Evolutionary conservation across 352 stramenopile species (phyloP).

Genomic region (Globisporangium spiculum): DNA sequence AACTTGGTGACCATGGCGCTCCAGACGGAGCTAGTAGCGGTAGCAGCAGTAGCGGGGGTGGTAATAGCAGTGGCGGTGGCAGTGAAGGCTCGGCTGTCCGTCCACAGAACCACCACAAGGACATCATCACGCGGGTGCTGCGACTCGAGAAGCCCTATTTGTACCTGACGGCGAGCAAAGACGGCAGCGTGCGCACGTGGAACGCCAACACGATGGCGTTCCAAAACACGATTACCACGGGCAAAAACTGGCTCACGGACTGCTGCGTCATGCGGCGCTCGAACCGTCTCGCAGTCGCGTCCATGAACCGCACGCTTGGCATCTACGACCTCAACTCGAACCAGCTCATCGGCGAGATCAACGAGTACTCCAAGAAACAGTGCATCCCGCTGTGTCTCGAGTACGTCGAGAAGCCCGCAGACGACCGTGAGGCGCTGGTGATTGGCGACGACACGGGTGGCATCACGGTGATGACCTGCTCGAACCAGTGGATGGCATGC

Average conservation of each 20-base stretch:
- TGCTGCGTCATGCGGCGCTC: constrained; percentile 77
- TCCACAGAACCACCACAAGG: constrained; percentile 55
- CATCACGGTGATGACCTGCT: constrained; percentile 73
- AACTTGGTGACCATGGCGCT: constrained; percentile 29
- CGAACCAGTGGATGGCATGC: constrained; percentile 62
- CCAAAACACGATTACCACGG: constrained; percentile 57
- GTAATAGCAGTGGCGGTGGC: not conserved
- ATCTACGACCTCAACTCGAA: constrained; percentile 76
- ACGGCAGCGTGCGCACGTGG: constrained; percentile 73
- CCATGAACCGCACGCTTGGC: constrained; percentile 71
- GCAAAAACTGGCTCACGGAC: constrained; percentile 79
- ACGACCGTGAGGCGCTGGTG: constrained; percentile 70
- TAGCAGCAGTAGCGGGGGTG: not conserved
- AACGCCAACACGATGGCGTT: constrained; percentile 64
- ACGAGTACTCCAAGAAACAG: constrained; percentile 75
- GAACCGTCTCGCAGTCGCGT: constrained; percentile 75
- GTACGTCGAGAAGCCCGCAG: constrained; percentile 74
- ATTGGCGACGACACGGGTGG: constrained; percentile 74
- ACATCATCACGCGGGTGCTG: constrained; percentile 68
- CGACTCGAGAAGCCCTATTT: constrained; percentile 63
- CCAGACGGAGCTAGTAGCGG: not conserved
- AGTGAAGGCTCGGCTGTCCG: constrained; percentile 10
- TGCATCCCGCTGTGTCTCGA: constrained; percentile 77
- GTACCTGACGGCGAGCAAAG: constrained; percentile 74
- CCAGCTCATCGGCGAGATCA: constrained; percentile 68